These are phyloP conservation scores for Mortierella antarctica DNA, from an alignment of 192 early-diverging fungal genomes.

Conservation along the genomic window DNA sequence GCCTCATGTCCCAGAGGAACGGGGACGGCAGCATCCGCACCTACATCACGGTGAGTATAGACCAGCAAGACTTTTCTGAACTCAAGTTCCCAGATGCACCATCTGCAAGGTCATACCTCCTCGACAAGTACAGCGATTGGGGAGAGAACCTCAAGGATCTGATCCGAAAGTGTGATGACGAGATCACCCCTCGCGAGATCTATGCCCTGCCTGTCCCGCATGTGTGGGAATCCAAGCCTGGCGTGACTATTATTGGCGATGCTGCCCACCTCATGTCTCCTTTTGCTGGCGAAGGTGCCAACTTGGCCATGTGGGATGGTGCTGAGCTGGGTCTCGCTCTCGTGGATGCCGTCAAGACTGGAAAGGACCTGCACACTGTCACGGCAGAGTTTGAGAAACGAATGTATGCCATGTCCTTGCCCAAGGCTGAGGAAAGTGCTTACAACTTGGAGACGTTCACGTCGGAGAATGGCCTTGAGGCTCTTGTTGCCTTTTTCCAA, in stretches of 20 bases:
- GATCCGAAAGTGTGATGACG: conserved; percentile 11
- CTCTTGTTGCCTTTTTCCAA: too few relatives aligned
- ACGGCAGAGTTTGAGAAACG: conserved; percentile 25
- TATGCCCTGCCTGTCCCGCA: conserved; percentile 53
- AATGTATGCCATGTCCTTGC: conserved; percentile 29
- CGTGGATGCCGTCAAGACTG: conserved; percentile 23
- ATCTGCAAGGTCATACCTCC: conserved; percentile 13
- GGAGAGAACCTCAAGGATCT: conserved; percentile 17
- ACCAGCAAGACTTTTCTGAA: conserved; percentile 33
- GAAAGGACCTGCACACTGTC: conserved; percentile 12
- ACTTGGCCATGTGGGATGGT: conserved; percentile 51
- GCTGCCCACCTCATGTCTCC: conserved; percentile 64
- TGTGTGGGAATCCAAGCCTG: conserved; percentile 38
- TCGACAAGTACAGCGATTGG: conserved; percentile 35
- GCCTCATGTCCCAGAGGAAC: conserved; percentile 43
- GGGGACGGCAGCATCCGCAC: conserved; percentile 32
- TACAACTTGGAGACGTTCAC: conserved; percentile 2
- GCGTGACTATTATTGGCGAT: conserved; percentile 59
- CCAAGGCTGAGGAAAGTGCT: conserved; percentile 16
- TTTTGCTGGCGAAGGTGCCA: conserved; percentile 63
- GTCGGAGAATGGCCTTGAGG: too few relatives aligned
- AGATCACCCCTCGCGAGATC: conserved; percentile 33
- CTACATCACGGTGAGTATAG: conserved; percentile 41
- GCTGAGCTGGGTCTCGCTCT: conserved; percentile 43
- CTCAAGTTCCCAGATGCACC: conserved; percentile 23